Evolutionary conservation across 331 rosid genomes (phyloP).

Genomic region (Rosa hybrid): DNA sequence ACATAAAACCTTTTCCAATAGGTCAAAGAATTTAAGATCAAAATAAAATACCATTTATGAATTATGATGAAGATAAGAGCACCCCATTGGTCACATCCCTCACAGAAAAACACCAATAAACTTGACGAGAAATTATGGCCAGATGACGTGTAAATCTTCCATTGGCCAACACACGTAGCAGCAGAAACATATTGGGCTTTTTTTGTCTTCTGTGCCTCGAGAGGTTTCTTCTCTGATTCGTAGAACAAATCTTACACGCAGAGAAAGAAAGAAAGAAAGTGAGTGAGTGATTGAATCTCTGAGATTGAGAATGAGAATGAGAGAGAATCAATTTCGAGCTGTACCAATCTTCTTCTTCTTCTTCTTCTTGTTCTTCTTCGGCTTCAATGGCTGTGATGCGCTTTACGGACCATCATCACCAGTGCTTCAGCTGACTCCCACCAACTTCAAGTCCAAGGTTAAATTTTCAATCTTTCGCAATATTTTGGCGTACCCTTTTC

Average conservation of each 20-base stretch:
- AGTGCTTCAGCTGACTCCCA: conserved; percentile 83
- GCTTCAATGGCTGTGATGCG: conserved; percentile 52
- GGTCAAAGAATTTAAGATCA: neutral
- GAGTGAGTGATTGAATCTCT: neutral
- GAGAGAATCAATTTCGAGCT: conserved; percentile 33
- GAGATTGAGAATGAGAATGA: conserved; percentile 43
- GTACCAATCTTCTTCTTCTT: conserved; percentile 29
- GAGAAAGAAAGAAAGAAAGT: neutral
- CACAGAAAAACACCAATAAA: neutral
- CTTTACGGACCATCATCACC: conserved; percentile 92
- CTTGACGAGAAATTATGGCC: neutral
- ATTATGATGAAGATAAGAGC: neutral
- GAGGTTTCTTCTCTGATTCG: conserved; percentile 29
- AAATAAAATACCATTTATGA: neutral
- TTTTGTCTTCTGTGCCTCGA: conserved; percentile 22
- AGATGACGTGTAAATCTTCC: conserved; percentile 29
- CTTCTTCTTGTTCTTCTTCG: conserved; percentile 32
- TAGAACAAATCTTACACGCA: conserved; percentile 7
- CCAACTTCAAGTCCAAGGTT: conserved; percentile 98
- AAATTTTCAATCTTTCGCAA: neutral
- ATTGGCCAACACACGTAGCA: conserved; percentile 50
- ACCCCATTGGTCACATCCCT: neutral
- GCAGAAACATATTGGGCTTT: neutral
- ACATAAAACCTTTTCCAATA: too few species aligned
- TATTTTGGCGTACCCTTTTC: conserved; percentile 12